phyloP scores from a whole-genome alignment of 176 grass and related monocot genomes.

The Aegilops speltoides region DNA sequence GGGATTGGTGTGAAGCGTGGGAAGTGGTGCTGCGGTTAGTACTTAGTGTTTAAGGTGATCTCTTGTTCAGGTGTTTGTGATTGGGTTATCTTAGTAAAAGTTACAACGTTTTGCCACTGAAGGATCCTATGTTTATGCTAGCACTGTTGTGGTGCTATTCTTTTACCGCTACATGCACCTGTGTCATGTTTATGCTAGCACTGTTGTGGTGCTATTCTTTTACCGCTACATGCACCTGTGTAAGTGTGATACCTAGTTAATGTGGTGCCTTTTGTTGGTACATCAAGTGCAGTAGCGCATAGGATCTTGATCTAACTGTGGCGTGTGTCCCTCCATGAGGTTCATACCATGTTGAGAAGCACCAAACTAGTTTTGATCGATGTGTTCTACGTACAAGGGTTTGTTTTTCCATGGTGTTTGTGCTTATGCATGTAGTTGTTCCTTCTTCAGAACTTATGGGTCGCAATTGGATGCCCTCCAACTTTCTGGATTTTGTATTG shows the following conservation, averaged over 20 bases:
- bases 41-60: slow-evolving; percentile 17
- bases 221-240: background rate
- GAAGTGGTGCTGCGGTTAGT: background rate
- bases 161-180: background rate
- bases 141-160: no score
- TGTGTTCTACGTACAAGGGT: background rate
- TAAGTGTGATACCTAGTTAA: background rate
- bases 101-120: background rate
- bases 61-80: background rate
- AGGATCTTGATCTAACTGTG: background rate
- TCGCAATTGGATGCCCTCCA: background rate
- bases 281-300: background rate
- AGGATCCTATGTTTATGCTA: background rate
- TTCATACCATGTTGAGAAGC: background rate
- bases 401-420: background rate
- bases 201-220: no score
- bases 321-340: background rate
- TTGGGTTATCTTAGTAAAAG: background rate
- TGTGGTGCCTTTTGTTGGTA: background rate
- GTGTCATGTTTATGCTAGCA: background rate
- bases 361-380: background rate
- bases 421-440: slow-evolving; percentile 1
- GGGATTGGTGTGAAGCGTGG: slow-evolving; percentile 9
- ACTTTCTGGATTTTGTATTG: background rate
- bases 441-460: background rate